A percentile compares a stretch with the other conserved stretches of the same genome.
Conservation (phyloP, 2,329 filamentous ascomycete species). For the Ascochyta lentis region DNA sequence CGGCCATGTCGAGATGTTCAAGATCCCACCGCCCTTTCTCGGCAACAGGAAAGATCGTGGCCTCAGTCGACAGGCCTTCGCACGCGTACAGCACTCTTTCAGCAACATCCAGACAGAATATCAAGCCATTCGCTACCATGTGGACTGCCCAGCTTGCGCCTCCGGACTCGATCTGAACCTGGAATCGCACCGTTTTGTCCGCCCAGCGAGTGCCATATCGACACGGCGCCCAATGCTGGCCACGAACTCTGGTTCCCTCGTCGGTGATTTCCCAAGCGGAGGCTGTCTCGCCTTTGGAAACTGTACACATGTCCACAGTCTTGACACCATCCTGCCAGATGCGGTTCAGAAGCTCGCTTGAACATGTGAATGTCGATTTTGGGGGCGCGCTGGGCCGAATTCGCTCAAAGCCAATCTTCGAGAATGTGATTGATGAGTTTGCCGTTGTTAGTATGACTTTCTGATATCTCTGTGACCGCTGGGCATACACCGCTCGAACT, state of each 20-base stretch:
- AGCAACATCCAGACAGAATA: slow-evolving; percentile 15
- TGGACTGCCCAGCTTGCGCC: slow-evolving; percentile 19
- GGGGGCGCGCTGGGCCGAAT: background rate
- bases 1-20: background rate
- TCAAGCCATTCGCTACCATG: slow-evolving; percentile 20
- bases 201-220: slow-evolving; percentile 15
- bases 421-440: slow-evolving; percentile 6
- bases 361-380: slow-evolving; percentile 10
- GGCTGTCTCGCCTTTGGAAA: slow-evolving; percentile 8
- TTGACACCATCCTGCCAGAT: slow-evolving; percentile 15
- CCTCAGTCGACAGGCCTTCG: slow-evolving; percentile 14
- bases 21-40: slow-evolving; percentile 13
- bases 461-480: slow-evolving; percentile 19
- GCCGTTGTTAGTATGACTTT: slow-evolving; percentile 2
- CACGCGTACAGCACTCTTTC: slow-evolving; percentile 6
- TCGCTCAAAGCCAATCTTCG: slow-evolving; percentile 9
- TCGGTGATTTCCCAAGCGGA: slow-evolving; percentile 16
- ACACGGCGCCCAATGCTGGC: slow-evolving; percentile 20
- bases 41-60: slow-evolving; percentile 13
- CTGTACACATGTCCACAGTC: slow-evolving; percentile 18
- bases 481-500: slow-evolving; percentile 5
- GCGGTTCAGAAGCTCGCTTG: slow-evolving; percentile 7
- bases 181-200: slow-evolving; percentile 10
- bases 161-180: slow-evolving; percentile 4
- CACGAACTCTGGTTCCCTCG: slow-evolving; percentile 8